Conservation (phyloP, 1,284 basidiomycete species). For the Naganishia sp. region DNA sequence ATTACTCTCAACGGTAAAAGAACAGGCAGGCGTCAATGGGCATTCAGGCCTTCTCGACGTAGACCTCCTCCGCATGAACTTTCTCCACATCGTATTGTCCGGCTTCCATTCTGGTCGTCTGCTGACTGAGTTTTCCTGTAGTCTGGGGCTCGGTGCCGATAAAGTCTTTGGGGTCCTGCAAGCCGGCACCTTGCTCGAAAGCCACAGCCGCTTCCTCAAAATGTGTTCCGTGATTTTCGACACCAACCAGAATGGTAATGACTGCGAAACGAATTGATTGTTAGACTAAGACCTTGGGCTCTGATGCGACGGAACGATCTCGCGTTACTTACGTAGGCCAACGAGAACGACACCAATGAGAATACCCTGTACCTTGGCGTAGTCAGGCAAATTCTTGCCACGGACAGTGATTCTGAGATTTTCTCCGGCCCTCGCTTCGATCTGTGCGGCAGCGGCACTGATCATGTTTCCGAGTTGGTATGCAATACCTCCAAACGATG, state of each 20-base stretch:
- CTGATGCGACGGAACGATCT: neutral
- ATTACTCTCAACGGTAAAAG: too few relatives aligned
- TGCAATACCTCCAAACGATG: slow-evolving; percentile 86
- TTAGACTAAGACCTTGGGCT: neutral
- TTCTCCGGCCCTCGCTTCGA: slow-evolving; percentile 72
- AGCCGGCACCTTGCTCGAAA: slow-evolving; percentile 70
- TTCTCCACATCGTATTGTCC: slow-evolving; percentile 6
- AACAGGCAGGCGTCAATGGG: too few relatives aligned
- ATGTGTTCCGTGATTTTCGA: slow-evolving; percentile 67
- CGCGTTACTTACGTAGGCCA: slow-evolving; percentile 42
- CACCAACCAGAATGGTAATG: slow-evolving; percentile 56
- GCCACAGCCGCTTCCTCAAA: slow-evolving; percentile 81
- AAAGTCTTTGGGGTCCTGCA: slow-evolving; percentile 53
- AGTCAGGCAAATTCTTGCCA: slow-evolving; percentile 66
- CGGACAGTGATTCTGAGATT: slow-evolving; percentile 40
- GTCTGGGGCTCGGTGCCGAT: slow-evolving; percentile 33
- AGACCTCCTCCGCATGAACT: slow-evolving; percentile 11
- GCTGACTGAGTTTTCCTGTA: slow-evolving; percentile 12
- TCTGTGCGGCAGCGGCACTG: slow-evolving; percentile 78
- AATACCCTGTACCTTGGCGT: slow-evolving; percentile 67
- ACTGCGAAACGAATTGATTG: slow-evolving; percentile 40
- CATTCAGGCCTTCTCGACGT: slow-evolving; percentile 4
- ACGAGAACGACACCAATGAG: slow-evolving; percentile 65
- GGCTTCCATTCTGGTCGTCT: slow-evolving; percentile 20
- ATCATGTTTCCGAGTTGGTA: slow-evolving; percentile 70